phyloP scores from a whole-genome alignment of 768 basidiomycete genomes.

The Lentinula sp. region DNA sequence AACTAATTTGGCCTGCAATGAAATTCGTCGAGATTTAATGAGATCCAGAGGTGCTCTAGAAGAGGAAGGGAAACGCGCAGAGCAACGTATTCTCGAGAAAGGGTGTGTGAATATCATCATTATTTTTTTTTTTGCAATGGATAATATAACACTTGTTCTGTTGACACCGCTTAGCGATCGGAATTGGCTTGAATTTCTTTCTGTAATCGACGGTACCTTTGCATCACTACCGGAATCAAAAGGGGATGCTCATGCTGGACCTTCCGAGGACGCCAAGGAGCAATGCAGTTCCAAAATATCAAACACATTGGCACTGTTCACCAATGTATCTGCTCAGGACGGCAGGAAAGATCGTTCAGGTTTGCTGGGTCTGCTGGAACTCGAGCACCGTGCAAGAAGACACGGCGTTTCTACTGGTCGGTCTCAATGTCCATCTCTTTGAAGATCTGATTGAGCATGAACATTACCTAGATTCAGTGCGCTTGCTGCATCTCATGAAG shows the following conservation, averaged over 20 bases:
- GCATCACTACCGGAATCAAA: conserved; percentile 23
- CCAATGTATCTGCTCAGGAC: conserved; percentile 53
- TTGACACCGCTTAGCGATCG: conserved; percentile 46
- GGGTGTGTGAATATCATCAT: conserved; percentile 32
- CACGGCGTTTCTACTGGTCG: conserved; percentile 45
- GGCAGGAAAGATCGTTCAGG: conserved; percentile 71
- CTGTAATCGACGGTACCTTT: conserved; percentile 67
- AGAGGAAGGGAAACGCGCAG: conserved; percentile 61
- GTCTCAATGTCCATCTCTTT: not conserved
- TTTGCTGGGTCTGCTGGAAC: conserved; percentile 67
- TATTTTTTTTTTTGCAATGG: conserved; percentile 15
- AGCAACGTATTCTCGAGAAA: conserved; percentile 51
- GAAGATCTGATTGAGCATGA: not conserved
- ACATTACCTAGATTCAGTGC: conserved; percentile 31
- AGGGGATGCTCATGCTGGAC: not conserved
- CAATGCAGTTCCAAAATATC: conserved; percentile 32
- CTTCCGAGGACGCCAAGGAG: conserved; percentile 26
- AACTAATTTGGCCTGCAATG: conserved; percentile 68
- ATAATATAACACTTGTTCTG: not conserved
- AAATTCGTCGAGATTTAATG: conserved; percentile 70
- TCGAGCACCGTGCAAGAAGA: conserved; percentile 53
- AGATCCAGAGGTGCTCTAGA: conserved; percentile 43
- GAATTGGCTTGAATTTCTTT: conserved; percentile 82
- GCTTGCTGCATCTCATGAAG: conserved; percentile 45
- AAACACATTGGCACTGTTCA: conserved; percentile 47